A percentile compares a stretch with the other conserved stretches of the same genome.
These are phyloP conservation scores for Arthroderma sp. DNA, from an alignment of 2,329 filamentous ascomycete species.

Conservation along the genomic window DNA sequence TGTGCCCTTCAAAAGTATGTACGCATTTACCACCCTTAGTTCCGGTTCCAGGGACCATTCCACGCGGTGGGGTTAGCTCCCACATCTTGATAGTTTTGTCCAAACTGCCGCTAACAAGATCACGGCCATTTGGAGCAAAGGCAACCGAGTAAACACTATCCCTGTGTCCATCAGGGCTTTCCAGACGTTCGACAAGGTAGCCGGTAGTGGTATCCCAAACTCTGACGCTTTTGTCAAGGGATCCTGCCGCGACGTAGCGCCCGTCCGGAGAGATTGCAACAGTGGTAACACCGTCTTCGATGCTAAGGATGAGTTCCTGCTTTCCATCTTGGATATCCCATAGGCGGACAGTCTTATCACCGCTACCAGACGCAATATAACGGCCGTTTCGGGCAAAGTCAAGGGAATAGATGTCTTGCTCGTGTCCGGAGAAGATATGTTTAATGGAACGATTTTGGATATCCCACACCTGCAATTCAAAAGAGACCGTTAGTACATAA, in stretches of 20 bases:
- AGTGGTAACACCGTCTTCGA: conserved; percentile 94
- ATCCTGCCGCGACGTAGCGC: conserved; percentile 85
- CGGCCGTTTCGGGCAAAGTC: conserved; percentile 90
- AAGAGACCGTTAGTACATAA: conserved; percentile 2
- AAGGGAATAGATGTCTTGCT: conserved; percentile 95
- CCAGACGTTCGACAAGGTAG: conserved; percentile 77
- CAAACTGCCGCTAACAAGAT: conserved; percentile 84
- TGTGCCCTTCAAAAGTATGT: conserved; percentile 93
- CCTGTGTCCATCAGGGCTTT: conserved; percentile 88
- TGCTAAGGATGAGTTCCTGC: conserved; percentile 72
- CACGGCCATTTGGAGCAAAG: conserved; percentile 84
- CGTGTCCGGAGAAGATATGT: conserved; percentile 88
- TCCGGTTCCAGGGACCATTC: conserved; percentile 50
- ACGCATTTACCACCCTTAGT: conserved; percentile 85
- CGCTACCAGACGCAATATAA: conserved; percentile 88
- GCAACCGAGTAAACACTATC: conserved; percentile 95
- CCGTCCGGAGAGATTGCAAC: conserved; percentile 95
- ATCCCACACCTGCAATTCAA: conserved; percentile 66
- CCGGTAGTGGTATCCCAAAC: conserved; percentile 89
- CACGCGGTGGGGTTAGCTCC: conserved; percentile 66
- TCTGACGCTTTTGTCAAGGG: conserved; percentile 91
- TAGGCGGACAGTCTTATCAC: conserved; percentile 83
- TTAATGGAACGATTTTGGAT: conserved; percentile 72
- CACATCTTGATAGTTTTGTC: conserved; percentile 99
- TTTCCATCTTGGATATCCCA: conserved; percentile 86